Percentiles rank a stretch among this genome's conserved stretches.
Evolutionary conservation across 1,139 yeast species (phyloP).

Genomic region (Zygoascus sp.): DNA sequence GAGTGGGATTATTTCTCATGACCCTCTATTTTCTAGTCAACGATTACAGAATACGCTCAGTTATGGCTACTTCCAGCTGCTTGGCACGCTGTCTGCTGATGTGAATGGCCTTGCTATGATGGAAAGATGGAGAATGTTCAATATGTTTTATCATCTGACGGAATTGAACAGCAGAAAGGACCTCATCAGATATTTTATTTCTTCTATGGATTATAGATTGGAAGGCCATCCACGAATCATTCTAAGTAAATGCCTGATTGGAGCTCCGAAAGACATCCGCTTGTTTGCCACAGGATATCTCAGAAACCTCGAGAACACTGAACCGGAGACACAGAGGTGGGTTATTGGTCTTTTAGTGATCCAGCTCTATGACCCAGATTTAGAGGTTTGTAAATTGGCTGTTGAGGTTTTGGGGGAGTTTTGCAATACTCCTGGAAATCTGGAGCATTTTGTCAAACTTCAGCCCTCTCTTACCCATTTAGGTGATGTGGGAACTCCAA

Average conservation of each 20-base stretch:
- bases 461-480: constrained; percentile 46
- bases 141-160: constrained; percentile 69
- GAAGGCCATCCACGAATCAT: constrained; percentile 67
- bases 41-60: constrained; percentile 63
- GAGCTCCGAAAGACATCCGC: constrained; percentile 52
- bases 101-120: constrained; percentile 61
- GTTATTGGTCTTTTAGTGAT: constrained; percentile 52
- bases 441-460: constrained; percentile 42
- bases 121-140: constrained; percentile 80
- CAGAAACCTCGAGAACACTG: constrained; percentile 39
- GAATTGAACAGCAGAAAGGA: constrained; percentile 54
- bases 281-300: constrained; percentile 53
- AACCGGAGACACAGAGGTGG: constrained; percentile 35
- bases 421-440: constrained; percentile 41
- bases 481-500: constrained; percentile 44
- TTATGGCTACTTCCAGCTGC: constrained; percentile 69
- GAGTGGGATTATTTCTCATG: constrained; percentile 68
- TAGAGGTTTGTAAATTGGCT: constrained; percentile 55
- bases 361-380: constrained; percentile 64
- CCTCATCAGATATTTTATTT: constrained; percentile 53
- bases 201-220: constrained; percentile 55
- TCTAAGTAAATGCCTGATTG: constrained; percentile 58
- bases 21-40: constrained; percentile 63
- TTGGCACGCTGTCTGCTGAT: constrained; percentile 65
- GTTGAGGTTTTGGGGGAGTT: constrained; percentile 48